A percentile compares a stretch with the other conserved stretches of the same genome.
Conservation (phyloP, 345 rosid species). For the Lagerstroemia speciosa region DNA sequence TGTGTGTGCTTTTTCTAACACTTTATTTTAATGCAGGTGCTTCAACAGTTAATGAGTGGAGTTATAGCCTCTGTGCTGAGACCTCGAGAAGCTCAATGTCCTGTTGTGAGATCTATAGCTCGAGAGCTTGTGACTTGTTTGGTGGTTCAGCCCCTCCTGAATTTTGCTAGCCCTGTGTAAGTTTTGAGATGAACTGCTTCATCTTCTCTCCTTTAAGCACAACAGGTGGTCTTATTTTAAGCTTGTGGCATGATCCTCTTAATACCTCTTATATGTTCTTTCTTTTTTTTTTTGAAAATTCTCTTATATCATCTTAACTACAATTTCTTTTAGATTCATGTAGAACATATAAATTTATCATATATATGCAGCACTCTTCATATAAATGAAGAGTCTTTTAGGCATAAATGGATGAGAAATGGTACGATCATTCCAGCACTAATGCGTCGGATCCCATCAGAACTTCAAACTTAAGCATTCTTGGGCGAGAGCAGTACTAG, state of each 20-base stretch:
- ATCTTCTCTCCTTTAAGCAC: neutral
- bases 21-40: constrained; percentile 41
- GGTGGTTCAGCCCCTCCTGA: constrained; percentile 82
- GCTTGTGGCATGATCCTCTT: neutral
- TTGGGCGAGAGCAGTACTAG: too few species aligned
- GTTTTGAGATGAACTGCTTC: constrained; percentile 16
- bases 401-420: neutral
- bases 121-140: constrained; percentile 93
- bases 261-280: neutral
- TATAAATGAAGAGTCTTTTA: neutral
- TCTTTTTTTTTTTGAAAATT: too few species aligned
- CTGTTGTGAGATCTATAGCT: constrained; percentile 82
- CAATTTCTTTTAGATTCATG: neutral
- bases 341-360: neutral
- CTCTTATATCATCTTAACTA: neutral
- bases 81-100: constrained; percentile 90
- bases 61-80: constrained; percentile 69
- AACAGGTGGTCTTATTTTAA: neutral
- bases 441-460: too few species aligned
- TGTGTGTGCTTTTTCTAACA: constrained; percentile 7
- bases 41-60: constrained; percentile 78
- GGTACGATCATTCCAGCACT: too few species aligned
- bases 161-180: constrained; percentile 80
- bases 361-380: neutral
- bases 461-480: too few species aligned